phyloP scores from a whole-genome alignment of 2,329 filamentous ascomycete genomes.

The Volutella citrinella region DNA sequence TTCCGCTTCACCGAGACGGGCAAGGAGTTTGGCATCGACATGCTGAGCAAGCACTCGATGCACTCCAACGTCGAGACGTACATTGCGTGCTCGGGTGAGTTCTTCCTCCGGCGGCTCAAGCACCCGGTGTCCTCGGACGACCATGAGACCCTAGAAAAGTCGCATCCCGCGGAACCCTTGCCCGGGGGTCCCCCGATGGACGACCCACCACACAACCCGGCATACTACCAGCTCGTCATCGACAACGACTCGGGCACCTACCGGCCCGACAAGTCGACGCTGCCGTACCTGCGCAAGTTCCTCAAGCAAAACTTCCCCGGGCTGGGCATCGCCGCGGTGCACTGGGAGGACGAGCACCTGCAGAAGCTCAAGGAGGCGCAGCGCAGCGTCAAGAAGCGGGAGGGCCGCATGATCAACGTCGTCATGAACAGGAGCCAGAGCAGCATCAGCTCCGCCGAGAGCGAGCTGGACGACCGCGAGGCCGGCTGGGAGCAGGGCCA shows the following conservation, averaged over 20 bases:
- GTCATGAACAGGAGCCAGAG: slow-evolving; percentile 56
- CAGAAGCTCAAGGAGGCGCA: slow-evolving; percentile 74
- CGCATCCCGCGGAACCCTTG: slow-evolving; percentile 50
- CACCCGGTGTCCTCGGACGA: slow-evolving; percentile 44
- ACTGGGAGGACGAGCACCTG: slow-evolving; percentile 77
- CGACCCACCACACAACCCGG: slow-evolving; percentile 44
- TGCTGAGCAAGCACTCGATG: slow-evolving; percentile 95
- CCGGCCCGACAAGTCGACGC: slow-evolving; percentile 73
- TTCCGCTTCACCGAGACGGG: slow-evolving; percentile 93
- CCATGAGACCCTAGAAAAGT: slow-evolving; percentile 40
- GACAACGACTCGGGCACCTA: slow-evolving; percentile 97
- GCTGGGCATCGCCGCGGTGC: slow-evolving; percentile 68
- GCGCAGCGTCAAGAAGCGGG: slow-evolving; percentile 67
- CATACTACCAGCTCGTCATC: slow-evolving; percentile 79
- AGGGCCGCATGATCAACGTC: slow-evolving; percentile 50
- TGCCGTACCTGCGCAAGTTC: slow-evolving; percentile 70
- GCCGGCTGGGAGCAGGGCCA: slow-evolving; percentile 34
- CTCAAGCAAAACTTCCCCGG: slow-evolving; percentile 73
- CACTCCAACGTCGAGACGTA: slow-evolving; percentile 90
- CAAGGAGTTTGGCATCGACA: slow-evolving; percentile 90
- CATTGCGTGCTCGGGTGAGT: slow-evolving; percentile 89
- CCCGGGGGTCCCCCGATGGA: slow-evolving; percentile 44
- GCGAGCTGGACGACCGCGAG: slow-evolving; percentile 47
- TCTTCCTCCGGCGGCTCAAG: slow-evolving; percentile 74
- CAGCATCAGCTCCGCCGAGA: slow-evolving; percentile 52